phyloP scores from a whole-genome alignment of 495 filamentous ascomycete genomes.

The Cenococcum geophilum region DNA sequence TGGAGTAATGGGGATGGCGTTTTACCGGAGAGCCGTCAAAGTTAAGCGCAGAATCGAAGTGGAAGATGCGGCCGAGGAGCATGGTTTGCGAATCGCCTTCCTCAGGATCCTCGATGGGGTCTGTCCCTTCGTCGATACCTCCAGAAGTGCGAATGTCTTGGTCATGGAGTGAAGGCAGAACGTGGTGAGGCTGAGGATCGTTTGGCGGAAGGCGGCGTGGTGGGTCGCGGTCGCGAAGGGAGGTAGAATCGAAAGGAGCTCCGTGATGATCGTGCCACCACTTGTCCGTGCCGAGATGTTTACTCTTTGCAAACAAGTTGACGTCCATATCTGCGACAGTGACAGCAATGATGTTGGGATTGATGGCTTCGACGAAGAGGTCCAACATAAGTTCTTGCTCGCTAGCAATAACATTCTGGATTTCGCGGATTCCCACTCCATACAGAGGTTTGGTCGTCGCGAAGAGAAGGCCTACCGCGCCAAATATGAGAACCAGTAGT shows the following conservation, averaged over 20 bases:
- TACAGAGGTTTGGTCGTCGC: slow-evolving; percentile 83
- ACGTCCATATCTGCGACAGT: slow-evolving; percentile 78
- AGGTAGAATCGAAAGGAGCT: background rate
- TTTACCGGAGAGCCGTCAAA: slow-evolving; percentile 87
- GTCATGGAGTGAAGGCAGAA: background rate
- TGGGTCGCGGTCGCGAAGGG: background rate
- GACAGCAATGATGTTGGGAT: slow-evolving; percentile 85
- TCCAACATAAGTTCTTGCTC: slow-evolving; percentile 96
- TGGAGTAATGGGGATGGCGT: slow-evolving; percentile 55
- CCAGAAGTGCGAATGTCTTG: background rate
- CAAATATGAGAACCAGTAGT: slow-evolving; percentile 68
- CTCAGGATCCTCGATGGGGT: slow-evolving; percentile 62
- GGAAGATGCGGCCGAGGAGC: slow-evolving; percentile 78
- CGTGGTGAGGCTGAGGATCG: background rate
- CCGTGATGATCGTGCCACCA: slow-evolving; percentile 57
- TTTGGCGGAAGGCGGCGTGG: background rate
- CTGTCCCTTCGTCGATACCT: slow-evolving; percentile 62
- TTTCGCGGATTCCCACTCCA: slow-evolving; percentile 65
- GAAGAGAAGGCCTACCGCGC: slow-evolving; percentile 78
- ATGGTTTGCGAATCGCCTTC: slow-evolving; percentile 65
- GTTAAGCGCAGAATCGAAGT: slow-evolving; percentile 76
- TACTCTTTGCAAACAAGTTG: slow-evolving; percentile 88
- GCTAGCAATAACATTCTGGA: slow-evolving; percentile 85
- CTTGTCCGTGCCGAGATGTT: slow-evolving; percentile 70
- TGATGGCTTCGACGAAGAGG: slow-evolving; percentile 76